Evolutionary conservation across 352 stramenopile genomes (phyloP).

Genomic region (Phytopythium aichiense): DNA sequence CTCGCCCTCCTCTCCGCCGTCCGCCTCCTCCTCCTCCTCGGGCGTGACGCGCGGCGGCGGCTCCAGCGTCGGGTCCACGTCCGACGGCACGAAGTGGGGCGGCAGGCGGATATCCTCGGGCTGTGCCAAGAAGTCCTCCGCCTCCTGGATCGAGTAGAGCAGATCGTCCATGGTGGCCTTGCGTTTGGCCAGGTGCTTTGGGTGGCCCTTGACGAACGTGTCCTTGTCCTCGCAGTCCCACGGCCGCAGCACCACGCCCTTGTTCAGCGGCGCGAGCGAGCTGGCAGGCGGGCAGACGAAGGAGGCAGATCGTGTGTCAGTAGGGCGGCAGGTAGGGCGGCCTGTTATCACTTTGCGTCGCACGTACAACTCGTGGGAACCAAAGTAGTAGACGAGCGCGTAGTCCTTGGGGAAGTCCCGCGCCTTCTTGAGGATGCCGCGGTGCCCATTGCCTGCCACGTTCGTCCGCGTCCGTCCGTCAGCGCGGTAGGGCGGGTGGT

Average conservation of each 20-base stretch:
- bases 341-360: too few species aligned
- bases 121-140: conserved; percentile 73
- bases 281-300: too few species aligned
- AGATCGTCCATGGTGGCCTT: conserved; percentile 47
- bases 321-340: neutral
- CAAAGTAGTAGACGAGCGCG: conserved; percentile 83
- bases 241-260: conserved; percentile 53
- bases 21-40: conserved; percentile 20
- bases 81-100: conserved; percentile 76
- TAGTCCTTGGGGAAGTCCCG: conserved; percentile 68
- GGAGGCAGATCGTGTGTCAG: too few species aligned
- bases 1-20: conserved; percentile 17
- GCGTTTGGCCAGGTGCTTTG: conserved; percentile 69
- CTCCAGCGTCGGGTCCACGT: conserved; percentile 71
- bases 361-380: conserved; percentile 78
- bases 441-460: conserved; percentile 47
- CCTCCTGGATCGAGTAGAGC: conserved; percentile 51
- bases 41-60: conserved; percentile 34
- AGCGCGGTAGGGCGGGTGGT: too few species aligned
- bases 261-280: conserved; percentile 56
- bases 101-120: conserved; percentile 71
- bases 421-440: conserved; percentile 67
- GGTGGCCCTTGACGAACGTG: conserved; percentile 61
- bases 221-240: conserved; percentile 78
- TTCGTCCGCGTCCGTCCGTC: neutral